These are phyloP conservation scores for Saccharomycopsis sp. DNA, from an alignment of 805 yeast species.

Conservation along the genomic window DNA sequence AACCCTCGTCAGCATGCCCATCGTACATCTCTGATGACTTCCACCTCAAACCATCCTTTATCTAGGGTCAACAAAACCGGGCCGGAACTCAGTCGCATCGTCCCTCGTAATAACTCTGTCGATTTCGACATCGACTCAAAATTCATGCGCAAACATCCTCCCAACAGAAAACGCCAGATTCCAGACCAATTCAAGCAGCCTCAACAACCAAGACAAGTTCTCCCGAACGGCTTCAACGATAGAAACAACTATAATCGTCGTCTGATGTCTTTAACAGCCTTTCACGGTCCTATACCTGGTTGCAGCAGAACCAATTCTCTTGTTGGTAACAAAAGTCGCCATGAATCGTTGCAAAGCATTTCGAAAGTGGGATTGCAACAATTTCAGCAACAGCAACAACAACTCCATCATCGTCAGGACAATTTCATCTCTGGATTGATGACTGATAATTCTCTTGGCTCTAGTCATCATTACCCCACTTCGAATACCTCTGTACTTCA, in stretches of 20 bases:
- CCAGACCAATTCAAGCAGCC: slow-evolving; percentile 4
- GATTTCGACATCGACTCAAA: slow-evolving; percentile 9
- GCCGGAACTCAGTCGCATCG: background rate
- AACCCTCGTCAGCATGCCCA: background rate
- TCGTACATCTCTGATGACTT: background rate
- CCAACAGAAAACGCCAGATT: slow-evolving; percentile 13
- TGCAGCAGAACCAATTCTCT: background rate
- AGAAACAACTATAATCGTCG: background rate
- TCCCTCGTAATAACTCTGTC: slow-evolving; percentile 10
- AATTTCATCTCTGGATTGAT: background rate
- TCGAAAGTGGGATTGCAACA: slow-evolving; percentile 1
- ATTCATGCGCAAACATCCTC: slow-evolving; percentile 12
- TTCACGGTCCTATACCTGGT: background rate
- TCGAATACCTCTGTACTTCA: background rate
- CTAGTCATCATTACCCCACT: background rate
- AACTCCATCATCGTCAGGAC: background rate
- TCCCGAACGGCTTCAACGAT: background rate
- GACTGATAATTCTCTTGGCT: background rate
- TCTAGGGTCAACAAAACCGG: background rate
- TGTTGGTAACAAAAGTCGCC: background rate
- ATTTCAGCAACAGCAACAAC: background rate
- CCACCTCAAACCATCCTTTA: background rate
- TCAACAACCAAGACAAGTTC: background rate
- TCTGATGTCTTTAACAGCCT: background rate
- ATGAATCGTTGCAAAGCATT: background rate